A percentile compares a stretch with the other conserved stretches of the same genome.
These are phyloP conservation scores for Rutidosis leptorrhynchoides DNA, from an alignment of 129 eudicot genomes.

Conservation along the genomic window DNA sequence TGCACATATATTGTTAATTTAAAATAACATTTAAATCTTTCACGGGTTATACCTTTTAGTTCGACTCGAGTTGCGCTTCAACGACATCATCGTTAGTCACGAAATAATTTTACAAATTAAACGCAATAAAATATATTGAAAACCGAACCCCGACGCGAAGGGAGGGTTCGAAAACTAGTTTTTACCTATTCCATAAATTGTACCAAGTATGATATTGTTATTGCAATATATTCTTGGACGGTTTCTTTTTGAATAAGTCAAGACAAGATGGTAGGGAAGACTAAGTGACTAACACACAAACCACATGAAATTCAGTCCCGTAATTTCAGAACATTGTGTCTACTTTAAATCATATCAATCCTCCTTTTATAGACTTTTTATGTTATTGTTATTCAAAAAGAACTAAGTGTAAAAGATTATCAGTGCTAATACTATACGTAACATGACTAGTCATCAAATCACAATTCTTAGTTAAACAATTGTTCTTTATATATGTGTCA, in stretches of 20 bases:
- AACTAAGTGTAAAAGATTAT: background rate
- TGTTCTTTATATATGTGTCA: too few relatives aligned
- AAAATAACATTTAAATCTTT: too few relatives aligned
- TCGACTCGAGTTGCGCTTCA: too few relatives aligned
- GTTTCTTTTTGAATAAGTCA: conserved; percentile 15
- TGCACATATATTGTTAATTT: too few relatives aligned
- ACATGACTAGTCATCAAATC: conserved; percentile 20
- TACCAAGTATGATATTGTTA: background rate
- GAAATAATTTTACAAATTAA: too few relatives aligned
- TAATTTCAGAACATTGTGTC: conserved; percentile 38
- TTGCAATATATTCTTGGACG: conserved; percentile 17
- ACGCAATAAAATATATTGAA: too few relatives aligned
- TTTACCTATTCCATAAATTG: background rate
- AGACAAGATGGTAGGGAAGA: conserved; percentile 31
- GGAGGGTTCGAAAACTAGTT: too few relatives aligned
- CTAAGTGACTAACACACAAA: conserved; percentile 19
- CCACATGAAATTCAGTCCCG: conserved; percentile 40
- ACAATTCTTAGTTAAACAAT: too few relatives aligned
- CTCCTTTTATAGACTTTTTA: conserved; percentile 4
- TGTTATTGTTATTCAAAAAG: background rate
- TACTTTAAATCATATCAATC: conserved; percentile 24
- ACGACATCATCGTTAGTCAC: too few relatives aligned
- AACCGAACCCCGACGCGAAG: too few relatives aligned
- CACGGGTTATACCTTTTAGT: too few relatives aligned
- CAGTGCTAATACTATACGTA: conserved; percentile 1